Percentiles rank a stretch among this genome's conserved stretches.
Conservation (phyloP, 2,329 filamentous ascomycete genomes). For the Trichothecium roseum region DNA sequence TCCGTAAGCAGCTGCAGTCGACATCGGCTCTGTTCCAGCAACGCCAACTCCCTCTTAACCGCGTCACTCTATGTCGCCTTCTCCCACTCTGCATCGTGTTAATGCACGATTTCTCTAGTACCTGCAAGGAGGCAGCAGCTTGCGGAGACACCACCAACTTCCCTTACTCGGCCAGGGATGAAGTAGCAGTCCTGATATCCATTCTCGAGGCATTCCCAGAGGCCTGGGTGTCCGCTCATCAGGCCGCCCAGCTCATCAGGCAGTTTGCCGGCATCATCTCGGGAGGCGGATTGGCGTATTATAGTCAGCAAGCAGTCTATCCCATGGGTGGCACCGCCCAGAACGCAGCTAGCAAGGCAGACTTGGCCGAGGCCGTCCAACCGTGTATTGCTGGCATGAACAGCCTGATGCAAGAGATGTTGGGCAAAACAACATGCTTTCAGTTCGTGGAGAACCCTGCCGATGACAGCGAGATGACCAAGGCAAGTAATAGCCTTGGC, state of each 20-base stretch:
- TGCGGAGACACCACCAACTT: background rate
- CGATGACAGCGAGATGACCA: background rate
- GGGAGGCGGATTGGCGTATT: background rate
- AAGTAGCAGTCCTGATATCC: conserved; percentile 19
- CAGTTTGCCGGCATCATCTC: conserved; percentile 2
- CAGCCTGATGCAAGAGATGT: conserved; percentile 1
- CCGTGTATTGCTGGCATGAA: background rate
- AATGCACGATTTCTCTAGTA: conserved; percentile 18
- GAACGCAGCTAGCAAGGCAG: background rate
- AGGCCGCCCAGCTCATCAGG: conserved; percentile 20
- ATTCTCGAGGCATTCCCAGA: conserved; percentile 27
- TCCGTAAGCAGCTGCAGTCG: conserved; percentile 30
- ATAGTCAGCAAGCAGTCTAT: too few relatives aligned
- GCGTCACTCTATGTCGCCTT: conserved; percentile 27
- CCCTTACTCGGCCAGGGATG: conserved; percentile 15
- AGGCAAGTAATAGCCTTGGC: too few relatives aligned
- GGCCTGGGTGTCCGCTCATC: conserved; percentile 21
- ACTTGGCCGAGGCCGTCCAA: background rate
- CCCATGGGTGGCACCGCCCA: too few relatives aligned
- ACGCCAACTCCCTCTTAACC: conserved; percentile 30
- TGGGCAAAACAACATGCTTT: conserved; percentile 1
- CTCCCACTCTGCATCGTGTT: conserved; percentile 25
- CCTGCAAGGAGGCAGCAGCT: conserved; percentile 7
- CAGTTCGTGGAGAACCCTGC: conserved; percentile 1
- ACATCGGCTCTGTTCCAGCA: conserved; percentile 30